Conservation (phyloP, 1,284 basidiomycete species). For the Pyrrhoderma noxium region DNA sequence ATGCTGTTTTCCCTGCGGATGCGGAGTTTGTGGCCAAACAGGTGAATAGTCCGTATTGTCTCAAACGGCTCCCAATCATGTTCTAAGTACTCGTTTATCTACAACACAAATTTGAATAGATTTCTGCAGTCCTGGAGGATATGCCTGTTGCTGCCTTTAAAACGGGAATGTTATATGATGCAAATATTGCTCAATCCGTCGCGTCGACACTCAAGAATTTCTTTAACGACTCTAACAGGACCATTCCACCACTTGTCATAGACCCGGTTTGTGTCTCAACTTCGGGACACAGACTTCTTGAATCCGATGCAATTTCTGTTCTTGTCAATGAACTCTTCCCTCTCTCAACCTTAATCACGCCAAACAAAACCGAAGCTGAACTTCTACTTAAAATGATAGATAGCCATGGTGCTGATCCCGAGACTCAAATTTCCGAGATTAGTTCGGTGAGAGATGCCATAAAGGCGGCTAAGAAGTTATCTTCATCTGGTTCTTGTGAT, state of each 20-base stretch:
- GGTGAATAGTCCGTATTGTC: conserved; percentile 33
- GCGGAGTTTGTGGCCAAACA: conserved; percentile 66
- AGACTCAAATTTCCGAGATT: conserved; percentile 30
- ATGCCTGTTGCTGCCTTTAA: conserved; percentile 75
- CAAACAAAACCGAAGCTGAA: conserved; percentile 81
- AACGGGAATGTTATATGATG: conserved; percentile 80
- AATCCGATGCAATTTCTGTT: conserved; percentile 55
- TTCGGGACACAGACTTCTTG: conserved; percentile 77
- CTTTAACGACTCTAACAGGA: conserved; percentile 20
- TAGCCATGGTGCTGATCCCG: conserved; percentile 11
- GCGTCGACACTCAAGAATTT: conserved; percentile 37
- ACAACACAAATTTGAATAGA: conserved; percentile 34
- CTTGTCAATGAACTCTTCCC: conserved; percentile 66
- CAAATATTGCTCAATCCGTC: conserved; percentile 39
- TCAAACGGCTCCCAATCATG: neutral
- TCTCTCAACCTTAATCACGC: conserved; percentile 71
- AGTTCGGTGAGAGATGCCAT: conserved; percentile 57
- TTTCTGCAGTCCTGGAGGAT: conserved; percentile 71
- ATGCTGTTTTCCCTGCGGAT: conserved; percentile 59
- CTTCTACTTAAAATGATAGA: conserved; percentile 43
- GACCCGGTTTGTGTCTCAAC: conserved; percentile 95
- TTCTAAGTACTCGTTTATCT: neutral
- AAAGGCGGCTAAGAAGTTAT: conserved; percentile 47
- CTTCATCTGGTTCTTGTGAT: conserved; percentile 42
- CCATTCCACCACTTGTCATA: conserved; percentile 55